A percentile compares a stretch with the other conserved stretches of the same genome.
phyloP scores from a whole-genome alignment of 169 alveolate genomes.

The Theileria annulata region DNA sequence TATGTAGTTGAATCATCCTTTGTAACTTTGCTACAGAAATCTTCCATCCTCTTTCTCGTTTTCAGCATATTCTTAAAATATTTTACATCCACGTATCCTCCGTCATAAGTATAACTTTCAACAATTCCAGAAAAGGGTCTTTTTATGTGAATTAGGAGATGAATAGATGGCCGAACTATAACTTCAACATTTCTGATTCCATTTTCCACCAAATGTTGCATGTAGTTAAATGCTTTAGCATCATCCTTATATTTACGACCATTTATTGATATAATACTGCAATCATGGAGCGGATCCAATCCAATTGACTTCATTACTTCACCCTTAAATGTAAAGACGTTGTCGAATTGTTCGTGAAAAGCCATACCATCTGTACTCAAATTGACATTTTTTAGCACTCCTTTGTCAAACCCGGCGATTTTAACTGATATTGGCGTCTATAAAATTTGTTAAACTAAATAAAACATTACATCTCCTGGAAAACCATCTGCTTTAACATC shows the following conservation, averaged over 20 bases:
- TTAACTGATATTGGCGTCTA: constrained; percentile 51
- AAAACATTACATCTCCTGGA: constrained; percentile 13
- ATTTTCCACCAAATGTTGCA: constrained; percentile 23
- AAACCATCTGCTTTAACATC: constrained; percentile 21
- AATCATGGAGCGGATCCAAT: constrained; percentile 49
- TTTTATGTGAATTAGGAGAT: constrained; percentile 38
- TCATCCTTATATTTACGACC: constrained; percentile 29
- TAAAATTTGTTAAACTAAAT: neutral
- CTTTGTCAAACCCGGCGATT: constrained; percentile 31
- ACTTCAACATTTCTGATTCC: constrained; percentile 35
- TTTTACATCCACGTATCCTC: constrained; percentile 35
- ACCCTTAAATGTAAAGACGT: constrained; percentile 19
- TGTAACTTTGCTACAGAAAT: constrained; percentile 27
- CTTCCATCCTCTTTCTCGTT: constrained; percentile 12
- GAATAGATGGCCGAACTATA: constrained; percentile 49
- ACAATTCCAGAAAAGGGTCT: constrained; percentile 52
- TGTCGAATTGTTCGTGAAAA: constrained; percentile 46
- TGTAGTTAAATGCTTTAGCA: constrained; percentile 34
- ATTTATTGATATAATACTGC: constrained; percentile 37
- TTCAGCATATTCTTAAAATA: constrained; percentile 37
- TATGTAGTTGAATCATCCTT: constrained; percentile 43
- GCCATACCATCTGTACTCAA: constrained; percentile 51
- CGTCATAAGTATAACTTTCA: constrained; percentile 46
- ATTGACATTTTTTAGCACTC: constrained; percentile 23
- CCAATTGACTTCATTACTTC: constrained; percentile 55